phyloP scores from a whole-genome alignment of 2,329 filamentous ascomycete genomes.

The Alternaria gaisen region DNA sequence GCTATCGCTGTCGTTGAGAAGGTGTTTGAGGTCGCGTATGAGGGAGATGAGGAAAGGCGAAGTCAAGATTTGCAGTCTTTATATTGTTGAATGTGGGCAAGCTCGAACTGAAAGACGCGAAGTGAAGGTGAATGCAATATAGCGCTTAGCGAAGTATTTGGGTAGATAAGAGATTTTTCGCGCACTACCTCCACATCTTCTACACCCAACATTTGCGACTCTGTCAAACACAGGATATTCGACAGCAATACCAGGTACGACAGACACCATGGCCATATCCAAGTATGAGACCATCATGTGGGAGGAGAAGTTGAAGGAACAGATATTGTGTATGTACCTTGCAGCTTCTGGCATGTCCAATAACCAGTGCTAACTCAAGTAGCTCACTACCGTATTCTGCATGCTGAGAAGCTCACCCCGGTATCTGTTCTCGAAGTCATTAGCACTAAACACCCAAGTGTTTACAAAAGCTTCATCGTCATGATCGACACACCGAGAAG shows the following conservation, averaged over 20 bases:
- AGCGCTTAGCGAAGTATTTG: too few relatives aligned
- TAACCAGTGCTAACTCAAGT: too few relatives aligned
- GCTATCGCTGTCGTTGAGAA: too few relatives aligned
- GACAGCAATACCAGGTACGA: not conserved
- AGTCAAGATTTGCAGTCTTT: too few relatives aligned
- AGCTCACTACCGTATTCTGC: accelerated
- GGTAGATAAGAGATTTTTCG: not conserved
- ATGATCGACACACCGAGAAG: too few relatives aligned
- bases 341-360: accelerated
- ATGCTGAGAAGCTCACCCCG: too few relatives aligned
- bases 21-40: too few relatives aligned
- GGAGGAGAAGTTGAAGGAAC: not conserved
- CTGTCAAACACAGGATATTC: accelerated
- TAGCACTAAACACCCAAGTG: too few relatives aligned
- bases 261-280: not conserved
- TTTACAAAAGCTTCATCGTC: too few relatives aligned
- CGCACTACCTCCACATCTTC: not conserved
- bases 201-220: not conserved
- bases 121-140: not conserved
- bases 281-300: not conserved
- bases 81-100: accelerated
- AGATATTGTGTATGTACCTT: not conserved
- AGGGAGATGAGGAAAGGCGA: accelerated
- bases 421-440: accelerated
- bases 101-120: not conserved